Evolutionary conservation across 164 flowering plant genomes (phyloP).

Genomic region (Paratinospora sagittata): DNA sequence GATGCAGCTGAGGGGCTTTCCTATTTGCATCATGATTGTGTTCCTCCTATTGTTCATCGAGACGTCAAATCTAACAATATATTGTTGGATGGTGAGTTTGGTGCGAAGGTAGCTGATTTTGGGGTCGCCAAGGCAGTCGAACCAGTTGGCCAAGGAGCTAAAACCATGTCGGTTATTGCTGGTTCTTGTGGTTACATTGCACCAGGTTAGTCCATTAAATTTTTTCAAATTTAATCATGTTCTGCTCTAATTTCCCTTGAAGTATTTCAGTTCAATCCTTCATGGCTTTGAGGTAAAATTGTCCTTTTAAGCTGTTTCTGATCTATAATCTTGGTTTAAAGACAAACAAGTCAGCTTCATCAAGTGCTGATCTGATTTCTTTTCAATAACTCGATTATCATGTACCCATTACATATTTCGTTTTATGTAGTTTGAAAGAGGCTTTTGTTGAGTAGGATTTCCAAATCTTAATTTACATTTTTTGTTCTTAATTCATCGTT

Average conservation of each 20-base stretch:
- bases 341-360: too few relatives aligned
- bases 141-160: constrained; percentile 25
- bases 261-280: too few relatives aligned
- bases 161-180: constrained; percentile 58
- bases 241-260: background rate
- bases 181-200: constrained; percentile 81
- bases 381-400: too few relatives aligned
- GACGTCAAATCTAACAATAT: constrained; percentile 67
- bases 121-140: constrained; percentile 54
- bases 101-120: constrained; percentile 62
- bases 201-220: constrained; percentile 56
- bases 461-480: too few relatives aligned
- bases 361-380: too few relatives aligned
- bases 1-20: constrained; percentile 72
- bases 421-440: too few relatives aligned
- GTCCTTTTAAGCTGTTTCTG: too few relatives aligned
- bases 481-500: too few relatives aligned
- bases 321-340: too few relatives aligned
- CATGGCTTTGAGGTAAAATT: too few relatives aligned
- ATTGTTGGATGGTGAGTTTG: constrained; percentile 47
- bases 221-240: background rate
- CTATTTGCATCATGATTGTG: constrained; percentile 70
- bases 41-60: constrained; percentile 60
- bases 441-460: too few relatives aligned
- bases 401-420: too few relatives aligned